These are phyloP conservation scores for Brassica carinata DNA, from an alignment of 345 rosid species.

Conservation along the genomic window DNA sequence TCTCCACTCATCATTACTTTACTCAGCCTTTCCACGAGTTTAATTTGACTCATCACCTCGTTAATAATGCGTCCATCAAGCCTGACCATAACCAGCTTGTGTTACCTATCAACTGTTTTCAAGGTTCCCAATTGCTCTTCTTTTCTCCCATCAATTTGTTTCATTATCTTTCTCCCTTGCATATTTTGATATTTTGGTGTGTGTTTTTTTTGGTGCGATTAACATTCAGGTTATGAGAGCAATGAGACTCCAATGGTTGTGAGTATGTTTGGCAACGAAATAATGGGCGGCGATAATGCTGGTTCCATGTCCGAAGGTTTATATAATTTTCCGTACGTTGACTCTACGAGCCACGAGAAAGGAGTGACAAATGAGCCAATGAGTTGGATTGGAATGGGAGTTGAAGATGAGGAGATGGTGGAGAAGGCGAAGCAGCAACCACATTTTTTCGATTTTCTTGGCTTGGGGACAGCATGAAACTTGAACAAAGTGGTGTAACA, in stretches of 20 bases:
- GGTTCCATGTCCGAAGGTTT: conserved; percentile 17
- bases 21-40: conserved; percentile 39
- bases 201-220: not conserved
- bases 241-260: conserved; percentile 24
- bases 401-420: conserved; percentile 16
- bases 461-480: conserved; percentile 35
- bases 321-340: conserved; percentile 6
- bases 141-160: not conserved
- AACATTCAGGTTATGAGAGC: conserved; percentile 33
- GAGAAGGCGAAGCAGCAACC: conserved; percentile 29
- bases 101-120: conserved; percentile 41
- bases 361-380: conserved; percentile 12
- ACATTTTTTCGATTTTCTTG: conserved; percentile 45
- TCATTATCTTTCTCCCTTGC: not conserved
- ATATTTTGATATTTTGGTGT: not conserved
- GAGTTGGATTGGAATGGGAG: conserved; percentile 20
- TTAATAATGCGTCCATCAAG: conserved; percentile 13
- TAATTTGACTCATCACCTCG: conserved; percentile 16
- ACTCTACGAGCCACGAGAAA: conserved; percentile 18
- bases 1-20: conserved; percentile 36
- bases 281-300: conserved; percentile 28
- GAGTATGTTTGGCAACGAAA: conserved; percentile 37
- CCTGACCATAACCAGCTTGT: conserved; percentile 25
- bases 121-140: conserved; percentile 19
- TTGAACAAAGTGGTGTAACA: conserved; percentile 1